These are phyloP conservation scores for Zanthoxylum bungeanum DNA, from an alignment of 345 rosid species.

Conservation along the genomic window DNA sequence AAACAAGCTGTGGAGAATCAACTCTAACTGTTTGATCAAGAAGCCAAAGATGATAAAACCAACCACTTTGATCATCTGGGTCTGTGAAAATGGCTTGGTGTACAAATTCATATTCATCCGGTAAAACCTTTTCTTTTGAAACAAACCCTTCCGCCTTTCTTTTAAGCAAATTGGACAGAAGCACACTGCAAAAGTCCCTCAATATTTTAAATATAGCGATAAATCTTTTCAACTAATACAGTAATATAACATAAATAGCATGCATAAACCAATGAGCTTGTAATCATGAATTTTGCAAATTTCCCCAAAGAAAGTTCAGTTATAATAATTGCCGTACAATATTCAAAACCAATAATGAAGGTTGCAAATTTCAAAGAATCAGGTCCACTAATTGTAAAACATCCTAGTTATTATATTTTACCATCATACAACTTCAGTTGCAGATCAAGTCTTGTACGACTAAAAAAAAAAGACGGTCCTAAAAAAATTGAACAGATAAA, in stretches of 20 bases:
- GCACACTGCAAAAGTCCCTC: constrained; percentile 54
- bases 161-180: constrained; percentile 62
- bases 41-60: constrained; percentile 99
- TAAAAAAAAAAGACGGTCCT: neutral
- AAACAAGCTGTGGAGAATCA: constrained; percentile 60
- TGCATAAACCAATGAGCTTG: neutral
- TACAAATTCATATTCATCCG: constrained; percentile 65
- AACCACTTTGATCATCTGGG: constrained; percentile 91
- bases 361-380: neutral
- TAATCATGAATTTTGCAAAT: neutral
- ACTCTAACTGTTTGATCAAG: constrained; percentile 72
- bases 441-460: neutral
- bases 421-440: neutral
- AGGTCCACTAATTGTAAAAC: neutral
- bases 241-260: neutral
- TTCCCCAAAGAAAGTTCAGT: neutral
- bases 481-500: neutral
- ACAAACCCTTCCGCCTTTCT: constrained; percentile 49
- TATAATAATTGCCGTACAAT: neutral
- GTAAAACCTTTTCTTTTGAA: constrained; percentile 47
- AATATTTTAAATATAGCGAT: neutral
- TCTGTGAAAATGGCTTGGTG: constrained; percentile 81
- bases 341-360: neutral
- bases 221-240: neutral
- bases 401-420: neutral